Evolutionary conservation across 495 filamentous ascomycete genomes (phyloP).

Genomic region (Penicillium atrosanguineum): DNA sequence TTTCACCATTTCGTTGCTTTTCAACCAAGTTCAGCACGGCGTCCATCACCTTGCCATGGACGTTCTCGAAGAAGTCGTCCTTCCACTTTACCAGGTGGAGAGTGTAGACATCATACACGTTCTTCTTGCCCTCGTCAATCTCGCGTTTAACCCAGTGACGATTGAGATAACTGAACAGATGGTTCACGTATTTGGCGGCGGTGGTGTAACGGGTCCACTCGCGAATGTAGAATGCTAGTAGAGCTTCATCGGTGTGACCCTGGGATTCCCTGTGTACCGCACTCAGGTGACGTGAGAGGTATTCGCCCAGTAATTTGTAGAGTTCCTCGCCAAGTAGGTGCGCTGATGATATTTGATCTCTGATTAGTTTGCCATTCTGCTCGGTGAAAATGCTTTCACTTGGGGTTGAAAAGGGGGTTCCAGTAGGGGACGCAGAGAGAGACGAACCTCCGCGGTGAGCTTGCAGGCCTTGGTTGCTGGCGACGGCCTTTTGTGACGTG

Average conservation of each 20-base stretch:
- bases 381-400: neutral
- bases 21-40: conserved; percentile 94
- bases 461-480: conserved; percentile 47
- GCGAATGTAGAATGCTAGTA: conserved; percentile 91
- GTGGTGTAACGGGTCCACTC: conserved; percentile 96
- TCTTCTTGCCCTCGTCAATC: conserved; percentile 99
- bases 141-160: conserved; percentile 99
- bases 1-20: conserved; percentile 96
- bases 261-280: conserved; percentile 65
- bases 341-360: conserved; percentile 45
- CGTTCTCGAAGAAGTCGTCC: conserved; percentile 78
- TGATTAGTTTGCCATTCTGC: conserved; percentile 7
- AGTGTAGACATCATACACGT: conserved; percentile 97
- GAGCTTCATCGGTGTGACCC: conserved; percentile 80
- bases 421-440: neutral
- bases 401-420: neutral
- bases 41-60: conserved; percentile 87
- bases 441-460: conserved; percentile 77
- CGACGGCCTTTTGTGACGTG: conserved; percentile 90
- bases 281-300: conserved; percentile 73
- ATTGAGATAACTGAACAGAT: conserved; percentile 95
- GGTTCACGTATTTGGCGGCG: conserved; percentile 94
- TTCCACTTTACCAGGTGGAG: conserved; percentile 94
- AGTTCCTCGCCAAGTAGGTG: conserved; percentile 95
- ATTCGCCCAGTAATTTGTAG: conserved; percentile 83